Percentiles rank a stretch among this genome's conserved stretches.
phyloP scores from a whole-genome alignment of 2,329 filamentous ascomycete species.

The Eutypa lata region DNA sequence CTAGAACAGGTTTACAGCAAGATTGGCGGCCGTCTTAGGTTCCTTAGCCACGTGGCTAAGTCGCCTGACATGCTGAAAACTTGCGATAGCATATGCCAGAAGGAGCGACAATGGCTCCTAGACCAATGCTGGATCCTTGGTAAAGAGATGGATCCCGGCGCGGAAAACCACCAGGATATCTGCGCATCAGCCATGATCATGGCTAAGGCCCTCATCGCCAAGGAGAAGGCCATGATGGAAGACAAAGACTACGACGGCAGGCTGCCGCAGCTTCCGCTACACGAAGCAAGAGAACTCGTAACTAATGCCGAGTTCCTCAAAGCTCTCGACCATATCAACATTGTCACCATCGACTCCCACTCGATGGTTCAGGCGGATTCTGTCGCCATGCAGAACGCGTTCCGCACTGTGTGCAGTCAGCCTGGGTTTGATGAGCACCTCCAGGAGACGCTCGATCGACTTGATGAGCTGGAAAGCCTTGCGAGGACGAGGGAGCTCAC shows the following conservation, averaged over 20 bases:
- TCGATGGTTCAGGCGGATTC: constrained; percentile 55
- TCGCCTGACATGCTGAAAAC: constrained; percentile 47
- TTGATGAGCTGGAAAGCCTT: constrained; percentile 50
- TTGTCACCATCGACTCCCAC: constrained; percentile 55
- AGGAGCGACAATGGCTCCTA: constrained; percentile 73
- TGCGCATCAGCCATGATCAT: constrained; percentile 55
- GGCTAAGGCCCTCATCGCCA: constrained; percentile 52
- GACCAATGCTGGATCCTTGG: constrained; percentile 75
- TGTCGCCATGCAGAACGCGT: constrained; percentile 57
- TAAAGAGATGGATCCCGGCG: constrained; percentile 65
- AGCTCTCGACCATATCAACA: constrained; percentile 53
- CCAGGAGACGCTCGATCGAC: constrained; percentile 49
- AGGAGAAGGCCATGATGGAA: constrained; percentile 33
- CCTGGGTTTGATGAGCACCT: constrained; percentile 52
- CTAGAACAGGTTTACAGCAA: constrained; percentile 52
- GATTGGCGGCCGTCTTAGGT: constrained; percentile 52
- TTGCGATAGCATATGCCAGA: constrained; percentile 57
- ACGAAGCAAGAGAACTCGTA: constrained; percentile 51
- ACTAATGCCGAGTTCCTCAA: constrained; percentile 56
- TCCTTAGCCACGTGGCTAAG: constrained; percentile 51
- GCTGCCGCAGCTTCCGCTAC: constrained; percentile 48
- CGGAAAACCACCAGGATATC: constrained; percentile 63
- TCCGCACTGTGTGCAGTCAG: constrained; percentile 48
- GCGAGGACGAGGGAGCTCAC: constrained; percentile 54
- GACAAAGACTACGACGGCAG: constrained; percentile 33